Percentiles rank a stretch among this genome's conserved stretches.
Evolutionary conservation across 148 eudicot genomes (phyloP).

Genomic region (Diospyros lotus): DNA sequence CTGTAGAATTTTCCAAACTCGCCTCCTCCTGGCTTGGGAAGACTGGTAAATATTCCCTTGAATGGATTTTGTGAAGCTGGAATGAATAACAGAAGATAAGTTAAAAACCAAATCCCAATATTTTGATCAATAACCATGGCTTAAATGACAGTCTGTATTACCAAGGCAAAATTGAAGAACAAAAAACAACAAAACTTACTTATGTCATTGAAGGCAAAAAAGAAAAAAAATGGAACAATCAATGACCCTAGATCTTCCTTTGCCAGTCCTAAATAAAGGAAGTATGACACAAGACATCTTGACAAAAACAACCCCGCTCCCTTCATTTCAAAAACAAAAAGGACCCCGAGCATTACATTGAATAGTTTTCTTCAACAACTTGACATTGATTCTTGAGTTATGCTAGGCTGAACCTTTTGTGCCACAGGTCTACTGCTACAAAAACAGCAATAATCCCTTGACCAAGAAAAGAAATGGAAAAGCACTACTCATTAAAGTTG

Average conservation of each 20-base stretch:
- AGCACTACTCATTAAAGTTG: neutral
- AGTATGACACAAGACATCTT: neutral
- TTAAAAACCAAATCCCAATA: neutral
- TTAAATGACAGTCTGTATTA: neutral
- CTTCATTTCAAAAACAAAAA: neutral
- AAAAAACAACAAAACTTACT: neutral
- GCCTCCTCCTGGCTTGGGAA: constrained; percentile 87
- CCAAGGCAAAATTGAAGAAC: neutral
- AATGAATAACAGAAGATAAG: constrained; percentile 8
- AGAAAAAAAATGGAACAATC: neutral
- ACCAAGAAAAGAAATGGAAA: neutral
- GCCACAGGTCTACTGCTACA: neutral
- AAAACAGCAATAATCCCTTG: neutral
- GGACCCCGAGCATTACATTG: neutral
- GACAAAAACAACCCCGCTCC: neutral
- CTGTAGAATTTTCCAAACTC: constrained; percentile 93
- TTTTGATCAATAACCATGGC: neutral
- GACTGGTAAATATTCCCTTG: constrained; percentile 62
- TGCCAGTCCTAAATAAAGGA: neutral
- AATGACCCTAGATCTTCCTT: neutral
- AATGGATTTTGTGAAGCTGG: constrained; percentile 77
- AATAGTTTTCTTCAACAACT: neutral
- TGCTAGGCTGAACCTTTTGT: neutral
- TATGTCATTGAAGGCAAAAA: neutral
- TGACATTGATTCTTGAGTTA: too few species aligned